phyloP scores from a whole-genome alignment of 2,329 filamentous ascomycete species.

The Paecilomyces sp. region DNA sequence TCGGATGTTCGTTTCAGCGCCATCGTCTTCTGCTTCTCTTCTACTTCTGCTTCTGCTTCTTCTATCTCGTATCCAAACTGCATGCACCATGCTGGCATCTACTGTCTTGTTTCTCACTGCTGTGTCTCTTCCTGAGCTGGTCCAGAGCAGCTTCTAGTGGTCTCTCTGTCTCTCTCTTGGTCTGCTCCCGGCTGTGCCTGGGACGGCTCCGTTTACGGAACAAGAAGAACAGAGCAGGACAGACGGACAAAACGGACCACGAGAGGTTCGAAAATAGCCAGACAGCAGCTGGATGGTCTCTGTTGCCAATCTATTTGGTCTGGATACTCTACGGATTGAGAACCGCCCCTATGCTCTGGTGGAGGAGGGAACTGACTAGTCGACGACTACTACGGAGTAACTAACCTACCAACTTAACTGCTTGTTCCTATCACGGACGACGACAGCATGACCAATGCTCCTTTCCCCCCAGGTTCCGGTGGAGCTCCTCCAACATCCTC shows the following conservation, averaged over 20 bases:
- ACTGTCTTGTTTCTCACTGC: background rate
- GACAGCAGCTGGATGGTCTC: background rate
- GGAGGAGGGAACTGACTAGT: too few relatives aligned
- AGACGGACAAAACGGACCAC: background rate
- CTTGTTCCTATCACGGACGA: conserved; percentile 10
- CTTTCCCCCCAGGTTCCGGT: conserved; percentile 32
- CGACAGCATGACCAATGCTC: conserved; percentile 38
- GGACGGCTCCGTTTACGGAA: background rate
- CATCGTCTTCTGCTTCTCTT: background rate
- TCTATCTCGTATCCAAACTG: background rate
- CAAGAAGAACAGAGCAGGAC: background rate
- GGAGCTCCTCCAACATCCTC: conserved; percentile 29
- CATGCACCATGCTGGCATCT: background rate
- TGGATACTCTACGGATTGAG: background rate
- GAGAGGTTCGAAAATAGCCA: too few relatives aligned
- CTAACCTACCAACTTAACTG: background rate
- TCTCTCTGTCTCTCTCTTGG: background rate
- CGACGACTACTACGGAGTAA: background rate
- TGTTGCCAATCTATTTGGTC: background rate
- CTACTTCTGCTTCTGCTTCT: too few relatives aligned
- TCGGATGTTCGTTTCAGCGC: background rate
- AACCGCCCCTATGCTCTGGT: background rate
- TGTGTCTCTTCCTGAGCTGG: background rate
- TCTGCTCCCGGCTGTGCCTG: background rate
- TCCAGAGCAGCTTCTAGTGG: background rate